Conservation (phyloP, 768 basidiomycete species). For the Suillus americanus region DNA sequence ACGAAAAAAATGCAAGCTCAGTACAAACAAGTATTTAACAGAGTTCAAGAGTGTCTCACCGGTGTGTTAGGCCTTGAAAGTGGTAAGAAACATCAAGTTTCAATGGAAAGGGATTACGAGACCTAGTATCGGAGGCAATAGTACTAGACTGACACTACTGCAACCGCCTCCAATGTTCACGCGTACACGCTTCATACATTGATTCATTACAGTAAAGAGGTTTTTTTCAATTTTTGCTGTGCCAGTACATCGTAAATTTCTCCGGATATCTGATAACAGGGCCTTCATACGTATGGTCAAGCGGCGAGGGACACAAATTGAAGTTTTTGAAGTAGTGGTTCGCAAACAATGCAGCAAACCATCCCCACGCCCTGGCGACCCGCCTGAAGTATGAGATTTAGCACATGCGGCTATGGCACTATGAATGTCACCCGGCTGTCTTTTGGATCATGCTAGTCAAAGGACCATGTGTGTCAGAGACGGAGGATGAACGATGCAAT, state of each 20-base stretch:
- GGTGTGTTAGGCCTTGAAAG: not conserved
- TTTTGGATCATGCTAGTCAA: not conserved
- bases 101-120: not conserved
- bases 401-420: not conserved
- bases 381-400: not conserved
- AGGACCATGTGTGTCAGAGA: not conserved
- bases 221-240: not conserved
- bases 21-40: not conserved
- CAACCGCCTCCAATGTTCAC: not conserved
- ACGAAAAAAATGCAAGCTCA: not conserved
- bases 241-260: too few species aligned
- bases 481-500: too few species aligned
- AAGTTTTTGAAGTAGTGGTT: not conserved
- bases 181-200: not conserved
- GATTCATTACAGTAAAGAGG: not conserved
- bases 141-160: not conserved
- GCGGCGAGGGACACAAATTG: not conserved
- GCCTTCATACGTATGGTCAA: not conserved
- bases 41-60: not conserved
- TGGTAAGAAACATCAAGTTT: not conserved
- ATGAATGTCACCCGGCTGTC: not conserved
- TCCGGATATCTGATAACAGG: not conserved
- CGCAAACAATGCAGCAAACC: not conserved
- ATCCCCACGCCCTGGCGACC: not conserved
- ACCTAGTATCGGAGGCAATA: not conserved